Base-by-base conservation (phyloP, 2,329 filamentous ascomycete species). In the Clonostachys rosea region DNA sequence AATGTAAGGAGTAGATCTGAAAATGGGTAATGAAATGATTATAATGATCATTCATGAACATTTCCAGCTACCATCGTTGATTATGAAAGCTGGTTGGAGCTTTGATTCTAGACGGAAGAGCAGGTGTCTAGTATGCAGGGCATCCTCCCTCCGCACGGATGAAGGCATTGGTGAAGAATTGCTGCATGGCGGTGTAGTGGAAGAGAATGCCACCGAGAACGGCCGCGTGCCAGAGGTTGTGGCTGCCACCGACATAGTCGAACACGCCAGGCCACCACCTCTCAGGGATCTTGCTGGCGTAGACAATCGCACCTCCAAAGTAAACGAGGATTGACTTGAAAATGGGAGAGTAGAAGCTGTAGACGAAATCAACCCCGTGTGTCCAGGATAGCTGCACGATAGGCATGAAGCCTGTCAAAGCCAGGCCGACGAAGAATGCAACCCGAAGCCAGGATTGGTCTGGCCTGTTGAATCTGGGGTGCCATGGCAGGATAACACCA, bases 151-250 rank as follows among this genome's bases (percentile, higher is more conserved):
- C 63, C 3, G 86, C 87, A 50, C 86, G 78, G 54, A 75, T 68
- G 66, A 92, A 92, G 11, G 89, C 89, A 39, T 78, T 79, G 5
- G 86, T 78, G 61, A 99, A 99, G 67, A 99, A 94, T 47, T 91
- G 81, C 66, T 96, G 89, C 92, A 99, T 96, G 16, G 94, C 94
- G 18, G 80, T 78, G 69, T 97, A 99, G 67, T 99, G 94, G 65
- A 96, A 97, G n/a, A 97, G 68, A 49, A 99, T 99, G 11, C 94
- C 94, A 14, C 91, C 90, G 30, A 99, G 73, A 11, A 99, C 94
- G 8, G 94, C 94, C 34, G 95, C 69, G 67, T 99, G 94, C 94
- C 94, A 99, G 49, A 99, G 83, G 66, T 99, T 99, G 70, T 99
- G 94, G 65, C 89, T 95, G 42, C 90, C 91, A 37, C 94, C 94